Conservation (phyloP, 2,329 filamentous ascomycete genomes). For the Aspergillus fischeri region DNA sequence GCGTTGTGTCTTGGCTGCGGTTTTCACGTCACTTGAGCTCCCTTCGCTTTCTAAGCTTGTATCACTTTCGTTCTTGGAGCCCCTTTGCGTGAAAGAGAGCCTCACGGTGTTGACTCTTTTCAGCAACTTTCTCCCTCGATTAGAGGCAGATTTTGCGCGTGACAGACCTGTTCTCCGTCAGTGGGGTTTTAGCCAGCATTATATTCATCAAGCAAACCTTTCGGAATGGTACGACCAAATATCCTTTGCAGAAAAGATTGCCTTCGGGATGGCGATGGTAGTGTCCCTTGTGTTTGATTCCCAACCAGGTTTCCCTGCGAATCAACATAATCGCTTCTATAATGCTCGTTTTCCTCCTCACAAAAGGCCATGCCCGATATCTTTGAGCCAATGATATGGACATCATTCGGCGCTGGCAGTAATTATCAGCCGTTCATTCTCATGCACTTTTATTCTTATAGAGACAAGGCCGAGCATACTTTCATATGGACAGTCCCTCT, state of each 20-base stretch:
- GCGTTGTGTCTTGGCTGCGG: not conserved
- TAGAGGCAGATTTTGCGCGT: constrained; percentile 18
- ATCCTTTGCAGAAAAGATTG: constrained; percentile 23
- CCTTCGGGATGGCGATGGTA: constrained; percentile 14
- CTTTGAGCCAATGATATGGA: constrained; percentile 8
- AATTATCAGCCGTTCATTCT: not conserved
- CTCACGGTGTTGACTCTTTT: constrained; percentile 27
- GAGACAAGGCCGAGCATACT: constrained; percentile 8
- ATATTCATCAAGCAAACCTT: constrained; percentile 15
- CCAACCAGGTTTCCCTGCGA: constrained; percentile 10
- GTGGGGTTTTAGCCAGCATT: not conserved
- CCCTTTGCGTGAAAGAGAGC: constrained; percentile 25
- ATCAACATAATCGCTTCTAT: constrained; percentile 4
- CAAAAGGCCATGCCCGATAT: constrained; percentile 12
- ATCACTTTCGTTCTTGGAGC: constrained; percentile 13
- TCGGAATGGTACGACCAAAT: constrained; percentile 22
- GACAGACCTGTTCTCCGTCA: constrained; percentile 18
- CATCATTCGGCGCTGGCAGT: constrained; percentile 7
- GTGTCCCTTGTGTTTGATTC: constrained; percentile 6
- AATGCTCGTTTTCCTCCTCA: constrained; percentile 16
- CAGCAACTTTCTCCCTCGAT: constrained; percentile 22
- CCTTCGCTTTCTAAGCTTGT: constrained; percentile 12
- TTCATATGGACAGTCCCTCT: constrained; percentile 12
- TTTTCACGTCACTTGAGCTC: constrained; percentile 6
- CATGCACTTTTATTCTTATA: not conserved